Conservation (phyloP, 768 basidiomycete genomes). For the Chiua virens region DNA sequence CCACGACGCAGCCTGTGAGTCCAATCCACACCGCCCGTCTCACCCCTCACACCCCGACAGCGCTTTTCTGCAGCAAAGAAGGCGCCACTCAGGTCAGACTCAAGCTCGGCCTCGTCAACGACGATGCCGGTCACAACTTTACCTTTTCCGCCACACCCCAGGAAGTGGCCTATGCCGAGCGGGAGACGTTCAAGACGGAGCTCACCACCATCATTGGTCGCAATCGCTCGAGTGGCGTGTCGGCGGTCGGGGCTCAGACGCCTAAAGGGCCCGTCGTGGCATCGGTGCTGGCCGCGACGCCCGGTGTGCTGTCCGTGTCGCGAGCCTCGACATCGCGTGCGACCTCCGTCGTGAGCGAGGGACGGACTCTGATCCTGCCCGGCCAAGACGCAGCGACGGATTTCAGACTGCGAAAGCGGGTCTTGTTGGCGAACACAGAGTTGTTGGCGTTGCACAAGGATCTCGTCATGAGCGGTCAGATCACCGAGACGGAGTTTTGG, state of each 20-base stretch:
- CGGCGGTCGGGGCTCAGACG: conserved; percentile 9
- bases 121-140: conserved; percentile 80
- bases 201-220: conserved; percentile 74
- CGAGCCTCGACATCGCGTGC: conserved; percentile 58
- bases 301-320: conserved; percentile 33
- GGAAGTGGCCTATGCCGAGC: conserved; percentile 62
- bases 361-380: conserved; percentile 52
- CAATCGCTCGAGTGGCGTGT: conserved; percentile 49
- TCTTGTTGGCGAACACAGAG: conserved; percentile 76
- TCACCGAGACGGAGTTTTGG: conserved; percentile 96
- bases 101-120: conserved; percentile 66
- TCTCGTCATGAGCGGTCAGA: conserved; percentile 80
- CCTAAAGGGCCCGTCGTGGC: conserved; percentile 28
- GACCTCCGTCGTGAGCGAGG: conserved; percentile 56
- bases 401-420: conserved; percentile 74
- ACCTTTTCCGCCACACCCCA: conserved; percentile 67
- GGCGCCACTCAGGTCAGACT: conserved; percentile 77
- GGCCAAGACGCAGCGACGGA: conserved; percentile 63
- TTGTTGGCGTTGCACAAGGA: conserved; percentile 82
- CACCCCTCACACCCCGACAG: conserved; percentile 35
- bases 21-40: conserved; percentile 2
- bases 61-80: conserved; percentile 85
- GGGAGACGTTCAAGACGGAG: conserved; percentile 81
- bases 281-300: conserved; percentile 26
- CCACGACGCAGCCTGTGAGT: conserved; percentile 58